These are phyloP conservation scores for Boletales sp. DNA, from an alignment of 768 basidiomycete species.

Conservation along the genomic window DNA sequence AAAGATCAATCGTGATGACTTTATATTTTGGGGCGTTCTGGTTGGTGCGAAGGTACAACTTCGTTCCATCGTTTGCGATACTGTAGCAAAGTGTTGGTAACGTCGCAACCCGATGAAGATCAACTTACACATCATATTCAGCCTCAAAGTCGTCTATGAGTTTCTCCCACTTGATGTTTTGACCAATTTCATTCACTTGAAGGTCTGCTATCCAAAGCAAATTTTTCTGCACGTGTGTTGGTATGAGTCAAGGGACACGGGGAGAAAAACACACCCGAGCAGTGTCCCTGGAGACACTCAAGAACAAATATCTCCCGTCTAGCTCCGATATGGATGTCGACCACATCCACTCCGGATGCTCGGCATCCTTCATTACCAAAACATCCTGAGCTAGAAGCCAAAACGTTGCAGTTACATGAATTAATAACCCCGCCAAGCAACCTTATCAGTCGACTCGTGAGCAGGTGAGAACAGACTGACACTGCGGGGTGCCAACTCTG, in stretches of 20 bases:
- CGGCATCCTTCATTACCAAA: slow-evolving; percentile 59
- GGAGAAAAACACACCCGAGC: slow-evolving; percentile 44
- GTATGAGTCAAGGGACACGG: background rate
- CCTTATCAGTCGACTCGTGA: slow-evolving; percentile 7
- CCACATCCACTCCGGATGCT: slow-evolving; percentile 67
- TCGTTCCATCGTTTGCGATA: slow-evolving; percentile 58
- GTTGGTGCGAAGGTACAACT: slow-evolving; percentile 65
- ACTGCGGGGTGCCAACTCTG: slow-evolving; percentile 63
- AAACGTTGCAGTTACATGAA: slow-evolving; percentile 2
- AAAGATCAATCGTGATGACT: slow-evolving; percentile 60
- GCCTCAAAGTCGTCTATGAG: slow-evolving; percentile 66
- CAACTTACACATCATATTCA: slow-evolving; percentile 57
- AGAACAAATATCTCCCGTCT: slow-evolving; percentile 61
- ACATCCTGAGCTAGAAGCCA: slow-evolving; percentile 55
- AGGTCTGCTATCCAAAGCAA: slow-evolving; percentile 72
- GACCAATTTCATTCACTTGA: slow-evolving; percentile 52
- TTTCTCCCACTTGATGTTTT: slow-evolving; percentile 70
- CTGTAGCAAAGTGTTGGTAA: slow-evolving; percentile 32
- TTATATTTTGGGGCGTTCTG: slow-evolving; percentile 63
- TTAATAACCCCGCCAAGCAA: background rate
- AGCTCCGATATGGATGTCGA: slow-evolving; percentile 49
- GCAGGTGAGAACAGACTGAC: slow-evolving; percentile 33
- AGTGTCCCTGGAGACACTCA: slow-evolving; percentile 57
- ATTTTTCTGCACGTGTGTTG: slow-evolving; percentile 53
- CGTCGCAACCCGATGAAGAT: background rate